Evolutionary conservation across 2,329 filamentous ascomycete genomes (phyloP).

Genomic region (Apiospora kogelbergensis): DNA sequence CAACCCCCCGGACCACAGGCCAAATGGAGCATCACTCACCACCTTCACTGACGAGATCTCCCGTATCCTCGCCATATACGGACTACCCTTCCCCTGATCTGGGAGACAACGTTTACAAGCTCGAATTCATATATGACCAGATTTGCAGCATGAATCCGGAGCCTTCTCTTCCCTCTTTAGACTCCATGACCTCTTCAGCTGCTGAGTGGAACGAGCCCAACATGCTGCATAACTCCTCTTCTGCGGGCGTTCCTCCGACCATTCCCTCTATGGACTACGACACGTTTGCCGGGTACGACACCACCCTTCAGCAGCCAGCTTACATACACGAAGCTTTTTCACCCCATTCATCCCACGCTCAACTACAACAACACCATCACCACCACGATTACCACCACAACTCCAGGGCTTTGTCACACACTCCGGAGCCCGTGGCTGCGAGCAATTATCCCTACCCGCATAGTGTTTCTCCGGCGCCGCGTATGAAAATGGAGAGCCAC

Average conservation of each 20-base stretch:
- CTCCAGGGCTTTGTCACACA: constrained; percentile 31
- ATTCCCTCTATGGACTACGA: constrained; percentile 52
- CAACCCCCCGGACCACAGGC: neutral
- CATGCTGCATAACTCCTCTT: neutral
- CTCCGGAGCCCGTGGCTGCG: constrained; percentile 30
- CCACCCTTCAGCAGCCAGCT: constrained; percentile 37
- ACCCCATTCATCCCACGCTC: constrained; percentile 39
- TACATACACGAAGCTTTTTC: constrained; percentile 50
- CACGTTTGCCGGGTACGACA: constrained; percentile 48
- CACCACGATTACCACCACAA: constrained; percentile 25
- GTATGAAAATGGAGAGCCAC: constrained; percentile 39
- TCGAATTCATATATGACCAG: constrained; percentile 42
- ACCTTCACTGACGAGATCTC: constrained; percentile 45
- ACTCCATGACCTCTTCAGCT: constrained; percentile 38
- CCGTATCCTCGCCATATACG: constrained; percentile 42
- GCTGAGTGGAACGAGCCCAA: constrained; percentile 43
- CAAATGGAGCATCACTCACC: constrained; percentile 50
- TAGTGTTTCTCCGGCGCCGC: constrained; percentile 32
- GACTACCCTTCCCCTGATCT: constrained; percentile 48
- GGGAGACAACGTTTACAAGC: constrained; percentile 42
- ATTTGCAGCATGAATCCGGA: constrained; percentile 38
- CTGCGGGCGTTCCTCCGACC: constrained; percentile 31
- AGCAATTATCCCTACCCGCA: constrained; percentile 29
- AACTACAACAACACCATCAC: constrained; percentile 26
- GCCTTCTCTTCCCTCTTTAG: constrained; percentile 39